Base-by-base conservation (phyloP, 495 filamentous ascomycete species). In the Aspergillus ellipticus region DNA sequence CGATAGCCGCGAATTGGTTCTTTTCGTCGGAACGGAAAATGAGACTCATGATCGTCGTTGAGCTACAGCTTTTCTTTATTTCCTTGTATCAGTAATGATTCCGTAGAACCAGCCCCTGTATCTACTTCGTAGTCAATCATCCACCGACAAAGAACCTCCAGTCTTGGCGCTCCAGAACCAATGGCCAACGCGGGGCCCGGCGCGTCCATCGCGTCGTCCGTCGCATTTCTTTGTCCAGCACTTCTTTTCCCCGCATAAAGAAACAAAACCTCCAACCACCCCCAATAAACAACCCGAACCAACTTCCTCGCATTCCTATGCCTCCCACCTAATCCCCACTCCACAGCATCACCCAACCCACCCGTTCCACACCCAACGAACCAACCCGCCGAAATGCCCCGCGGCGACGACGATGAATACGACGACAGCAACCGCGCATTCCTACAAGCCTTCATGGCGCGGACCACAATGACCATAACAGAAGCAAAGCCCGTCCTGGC, bases 361-460 rank as follows among this genome's bases (percentile, higher is more conserved):
- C 35, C 33, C 33, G 2, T 37, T 37, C 8, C 4, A 37, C 33
- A 35, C 33, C 4, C 33, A 10, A 35, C 13, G 11, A 9, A 35
- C 8, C 2, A 5, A 35, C 2, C 8, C 8, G 33, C 8, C 8
- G 10, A 46, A 13, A 28, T 28, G 24, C 24, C 24, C 24, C 24
- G 24, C 24, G 10, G 22, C 2, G 16, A 61, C 24, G 43, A 53
- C 17, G 16, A 47, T 16, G 62, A 56, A 49, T 82, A 81, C 61
- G 73, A 84, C 67, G 82, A 96, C 65, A 77, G 79, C 61, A 89
- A 97, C 68, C 88, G 90, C 43, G 92, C 93, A n/a, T 96, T 98
- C 65, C 74, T 97, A 0, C 94, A 98, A 75, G 89, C 88, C 57
- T 88, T 98, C 65, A 82, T 97, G 67, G 84, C 87, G 3, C 84